phyloP scores from a whole-genome alignment of 768 basidiomycete genomes.

The Boletellus ananiceps region DNA sequence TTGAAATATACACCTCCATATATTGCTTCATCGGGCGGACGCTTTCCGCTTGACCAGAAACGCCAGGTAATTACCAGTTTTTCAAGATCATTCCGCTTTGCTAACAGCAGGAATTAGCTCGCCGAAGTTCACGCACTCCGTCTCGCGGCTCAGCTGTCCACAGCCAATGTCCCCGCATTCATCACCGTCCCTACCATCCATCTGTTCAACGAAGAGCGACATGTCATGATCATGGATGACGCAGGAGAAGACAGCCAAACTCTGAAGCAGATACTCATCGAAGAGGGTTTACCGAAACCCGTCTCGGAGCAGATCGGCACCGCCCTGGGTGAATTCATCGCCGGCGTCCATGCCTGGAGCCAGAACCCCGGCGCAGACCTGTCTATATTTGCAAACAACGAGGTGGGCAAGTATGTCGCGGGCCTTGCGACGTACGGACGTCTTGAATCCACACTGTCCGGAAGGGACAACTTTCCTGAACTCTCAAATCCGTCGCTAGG shows the following conservation, averaged over 20 bases:
- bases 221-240: constrained; percentile 63
- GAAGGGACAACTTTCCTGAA: constrained; percentile 28
- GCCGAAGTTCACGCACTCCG: constrained; percentile 47
- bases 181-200: constrained; percentile 48
- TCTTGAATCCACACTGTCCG: constrained; percentile 37
- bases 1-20: constrained; percentile 56
- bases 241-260: constrained; percentile 37
- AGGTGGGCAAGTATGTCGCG: constrained; percentile 38
- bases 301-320: constrained; percentile 44
- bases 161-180: constrained; percentile 28
- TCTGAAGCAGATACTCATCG: constrained; percentile 40
- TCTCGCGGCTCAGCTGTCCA: constrained; percentile 36
- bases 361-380: constrained; percentile 27
- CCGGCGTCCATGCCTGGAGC: constrained; percentile 47
- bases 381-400: constrained; percentile 38
- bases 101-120: constrained; percentile 34
- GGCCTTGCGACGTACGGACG: constrained; percentile 42
- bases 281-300: constrained; percentile 27
- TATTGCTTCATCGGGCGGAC: constrained; percentile 23
- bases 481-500: constrained; percentile 41
- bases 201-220: constrained; percentile 43
- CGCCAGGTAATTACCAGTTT: constrained; percentile 45
- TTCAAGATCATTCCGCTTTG: background rate
- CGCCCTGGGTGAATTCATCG: constrained; percentile 54
- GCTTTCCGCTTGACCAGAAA: constrained; percentile 36